phyloP scores from a whole-genome alignment of 129 eudicot genomes.

The Daucus carota region DNA sequence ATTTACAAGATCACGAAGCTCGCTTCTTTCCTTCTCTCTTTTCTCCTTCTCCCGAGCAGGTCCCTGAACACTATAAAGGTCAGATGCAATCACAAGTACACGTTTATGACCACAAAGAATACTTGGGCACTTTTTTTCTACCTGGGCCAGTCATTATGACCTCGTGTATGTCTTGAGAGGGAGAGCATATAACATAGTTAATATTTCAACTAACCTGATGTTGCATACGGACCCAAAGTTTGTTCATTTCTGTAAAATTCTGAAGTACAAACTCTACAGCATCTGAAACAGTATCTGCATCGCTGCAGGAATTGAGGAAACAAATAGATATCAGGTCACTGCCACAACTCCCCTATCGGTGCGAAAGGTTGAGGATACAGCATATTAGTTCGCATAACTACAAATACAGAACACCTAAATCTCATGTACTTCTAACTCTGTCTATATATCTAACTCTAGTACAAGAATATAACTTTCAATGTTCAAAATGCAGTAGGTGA shows the following conservation, averaged over 20 bases:
- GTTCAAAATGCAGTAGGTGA: neutral
- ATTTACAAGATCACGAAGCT: constrained; percentile 97
- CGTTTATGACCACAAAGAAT: constrained; percentile 36
- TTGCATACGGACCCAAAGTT: constrained; percentile 97
- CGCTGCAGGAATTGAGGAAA: constrained; percentile 37
- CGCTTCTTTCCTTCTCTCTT: constrained; percentile 92
- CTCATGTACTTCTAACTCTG: neutral
- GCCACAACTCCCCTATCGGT: neutral
- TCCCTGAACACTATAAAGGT: constrained; percentile 72
- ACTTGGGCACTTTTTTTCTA: constrained; percentile 27
- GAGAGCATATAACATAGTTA: constrained; percentile 20
- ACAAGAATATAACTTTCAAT: neutral
- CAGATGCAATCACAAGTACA: constrained; percentile 30
- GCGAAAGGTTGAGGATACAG: neutral
- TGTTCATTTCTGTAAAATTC: constrained; percentile 96
- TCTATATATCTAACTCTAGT: neutral
- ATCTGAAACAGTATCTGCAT: constrained; percentile 87
- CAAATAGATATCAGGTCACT: neutral
- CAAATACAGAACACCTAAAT: neutral
- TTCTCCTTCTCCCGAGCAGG: constrained; percentile 90
- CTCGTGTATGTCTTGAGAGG: constrained; percentile 16
- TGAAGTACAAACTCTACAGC: constrained; percentile 96
- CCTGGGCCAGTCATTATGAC: constrained; percentile 24
- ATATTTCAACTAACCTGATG: constrained; percentile 69
- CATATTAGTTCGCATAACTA: neutral